These are phyloP conservation scores for Cladophialophora chaetospira DNA, from an alignment of 2,329 filamentous ascomycete genomes.

Conservation along the genomic window DNA sequence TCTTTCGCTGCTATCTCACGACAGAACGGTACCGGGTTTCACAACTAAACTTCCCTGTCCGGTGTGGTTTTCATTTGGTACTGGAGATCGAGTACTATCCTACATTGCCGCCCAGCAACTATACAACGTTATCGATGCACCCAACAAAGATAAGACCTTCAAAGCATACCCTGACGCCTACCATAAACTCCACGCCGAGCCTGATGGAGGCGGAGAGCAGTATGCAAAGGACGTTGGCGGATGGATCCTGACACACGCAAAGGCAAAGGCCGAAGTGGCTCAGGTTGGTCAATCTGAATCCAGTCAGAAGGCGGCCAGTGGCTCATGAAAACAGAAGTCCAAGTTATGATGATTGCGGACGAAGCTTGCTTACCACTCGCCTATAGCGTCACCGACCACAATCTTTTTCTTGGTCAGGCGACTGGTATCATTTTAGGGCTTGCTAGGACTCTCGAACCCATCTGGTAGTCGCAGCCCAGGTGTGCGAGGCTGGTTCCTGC, in stretches of 20 bases:
- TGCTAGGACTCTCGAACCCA: neutral
- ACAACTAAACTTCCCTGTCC: conserved; percentile 51
- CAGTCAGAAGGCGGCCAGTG: neutral
- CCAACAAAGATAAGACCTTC: conserved; percentile 56
- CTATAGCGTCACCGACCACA: no score
- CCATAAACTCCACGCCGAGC: conserved; percentile 60
- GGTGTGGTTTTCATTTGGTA: conserved; percentile 76
- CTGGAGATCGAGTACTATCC: conserved; percentile 69
- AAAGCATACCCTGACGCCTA: conserved; percentile 75
- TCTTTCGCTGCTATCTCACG: conserved; percentile 57
- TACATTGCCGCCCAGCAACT: conserved; percentile 66
- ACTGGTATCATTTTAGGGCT: no score
- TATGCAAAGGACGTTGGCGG: conserved; percentile 61
- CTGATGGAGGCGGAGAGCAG: conserved; percentile 36
- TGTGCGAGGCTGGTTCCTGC: conserved; percentile 13
- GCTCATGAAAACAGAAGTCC: conserved; percentile 14
- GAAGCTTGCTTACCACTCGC: no score
- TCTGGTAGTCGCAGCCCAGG: neutral
- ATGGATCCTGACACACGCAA: conserved; percentile 59
- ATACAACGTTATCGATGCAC: conserved; percentile 57
- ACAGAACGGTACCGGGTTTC: conserved; percentile 17
- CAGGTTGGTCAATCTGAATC: conserved; percentile 9
- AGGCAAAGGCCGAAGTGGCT: conserved; percentile 8
- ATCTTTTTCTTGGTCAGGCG: no score
- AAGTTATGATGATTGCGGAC: conserved; percentile 5